Base-by-base conservation (phyloP, 106 monocot species). In the Allium sativum region DNA sequence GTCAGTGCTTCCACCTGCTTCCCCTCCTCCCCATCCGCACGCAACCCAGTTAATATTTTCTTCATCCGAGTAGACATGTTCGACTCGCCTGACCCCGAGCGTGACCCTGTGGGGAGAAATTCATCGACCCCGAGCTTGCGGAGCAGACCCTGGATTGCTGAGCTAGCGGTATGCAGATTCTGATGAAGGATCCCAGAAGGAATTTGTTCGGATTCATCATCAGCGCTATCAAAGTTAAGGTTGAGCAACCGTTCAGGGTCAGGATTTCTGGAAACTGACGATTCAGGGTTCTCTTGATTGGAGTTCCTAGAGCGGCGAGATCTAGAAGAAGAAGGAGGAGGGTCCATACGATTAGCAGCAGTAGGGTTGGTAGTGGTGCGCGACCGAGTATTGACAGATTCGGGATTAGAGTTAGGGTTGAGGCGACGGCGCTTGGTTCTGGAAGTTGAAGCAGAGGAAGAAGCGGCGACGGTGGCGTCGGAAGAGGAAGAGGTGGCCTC, bases 121-220 rank as follows among this genome's bases (percentile, higher is more conserved):
- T 98, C 98, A 50, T 98, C 98, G 7, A 98, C 76, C 4, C 98
- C 98, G 12, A 98, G 75, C 64, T 92, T 98, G 21, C 96, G 62
- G n/a, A 98, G 75, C 4, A 98, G 78, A 4, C 96, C 96, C 70
- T 98, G 96, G 12, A 98, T 79, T 10, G 96, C 96, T 18, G 78
- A 78, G 71, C 88, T 88, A 3, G 96, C 91, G 0, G 87, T 84
- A 7, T 80, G 80, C 12, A 85, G 65, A 53, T 84, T 88, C 61
- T 93, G 93, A 48, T 88, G 88, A 51, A 93, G 72, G 22, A 79
- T 53, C 9, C 82, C 74, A 7, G 46, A 70, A 2, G 77, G 84
- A 13, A 60, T 66, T 50, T 87, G 87, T 11, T 72, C 65, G 18
- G 78, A 81, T 15, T 73, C 76, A 20, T 82, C 87, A 7, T 84